Percentiles rank a stretch among this genome's conserved stretches.
phyloP scores from a whole-genome alignment of 345 rosid genomes.

The Eucalyptus sp. region DNA sequence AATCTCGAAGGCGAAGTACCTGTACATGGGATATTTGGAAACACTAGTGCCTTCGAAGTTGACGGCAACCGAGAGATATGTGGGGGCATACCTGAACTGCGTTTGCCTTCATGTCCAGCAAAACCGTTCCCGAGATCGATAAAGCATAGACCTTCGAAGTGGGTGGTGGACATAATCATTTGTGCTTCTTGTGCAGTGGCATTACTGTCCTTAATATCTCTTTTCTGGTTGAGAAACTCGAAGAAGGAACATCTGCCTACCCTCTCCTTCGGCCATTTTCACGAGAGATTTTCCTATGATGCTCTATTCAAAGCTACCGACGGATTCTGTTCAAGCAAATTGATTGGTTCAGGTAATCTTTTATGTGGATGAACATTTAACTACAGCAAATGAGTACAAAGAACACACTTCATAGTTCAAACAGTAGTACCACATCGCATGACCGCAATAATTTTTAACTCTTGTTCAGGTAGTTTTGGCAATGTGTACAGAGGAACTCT shows the following conservation, averaged over 20 bases:
- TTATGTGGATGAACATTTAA: background rate
- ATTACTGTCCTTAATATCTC: background rate
- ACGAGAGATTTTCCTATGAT: background rate
- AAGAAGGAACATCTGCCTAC: background rate
- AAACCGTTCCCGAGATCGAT: background rate
- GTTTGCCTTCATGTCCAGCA: too few species aligned
- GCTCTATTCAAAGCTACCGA: conserved; percentile 1
- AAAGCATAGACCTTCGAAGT: background rate
- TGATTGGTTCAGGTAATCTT: conserved; percentile 8
- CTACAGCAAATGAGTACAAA: background rate
- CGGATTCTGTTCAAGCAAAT: background rate
- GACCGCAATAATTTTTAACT: background rate
- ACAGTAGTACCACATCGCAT: background rate
- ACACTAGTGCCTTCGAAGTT: too few species aligned
- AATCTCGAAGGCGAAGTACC: too few species aligned
- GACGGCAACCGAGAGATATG: too few species aligned
- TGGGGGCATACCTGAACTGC: too few species aligned
- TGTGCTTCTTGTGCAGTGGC: background rate
- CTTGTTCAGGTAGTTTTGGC: background rate
- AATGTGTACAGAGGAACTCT: conserved; percentile 7
- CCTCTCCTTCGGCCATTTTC: background rate
- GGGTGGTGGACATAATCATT: background rate
- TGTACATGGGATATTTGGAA: too few species aligned
- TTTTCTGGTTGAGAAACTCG: background rate
- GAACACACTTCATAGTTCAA: background rate